phyloP scores from a whole-genome alignment of 2,329 filamentous ascomycete genomes.

The Rasamsonia emersonii region DNA sequence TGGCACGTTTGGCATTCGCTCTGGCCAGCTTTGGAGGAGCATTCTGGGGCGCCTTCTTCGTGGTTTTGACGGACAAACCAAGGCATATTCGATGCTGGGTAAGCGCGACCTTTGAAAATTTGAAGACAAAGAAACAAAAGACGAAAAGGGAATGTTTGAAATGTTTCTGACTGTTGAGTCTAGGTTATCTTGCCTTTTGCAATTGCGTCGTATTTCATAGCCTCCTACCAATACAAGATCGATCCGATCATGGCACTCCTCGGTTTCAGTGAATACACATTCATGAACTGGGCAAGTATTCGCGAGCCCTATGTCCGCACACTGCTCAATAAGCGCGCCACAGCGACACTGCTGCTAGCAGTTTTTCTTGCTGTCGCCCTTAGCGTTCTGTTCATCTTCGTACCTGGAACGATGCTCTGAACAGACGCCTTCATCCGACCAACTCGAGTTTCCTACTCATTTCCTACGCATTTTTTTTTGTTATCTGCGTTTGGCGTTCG shows the following conservation, averaged over 20 bases:
- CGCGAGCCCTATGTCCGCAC: constrained; percentile 85
- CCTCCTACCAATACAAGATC: constrained; percentile 90
- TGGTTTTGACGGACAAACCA: constrained; percentile 80
- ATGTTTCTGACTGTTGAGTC: constrained; percentile 13
- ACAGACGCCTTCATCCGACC: constrained; percentile 4
- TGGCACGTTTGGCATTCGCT: constrained; percentile 76
- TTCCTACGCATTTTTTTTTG: background rate
- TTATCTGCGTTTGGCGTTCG: constrained; percentile 4
- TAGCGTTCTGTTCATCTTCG: constrained; percentile 85
- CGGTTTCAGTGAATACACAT: constrained; percentile 94
- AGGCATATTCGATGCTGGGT: constrained; percentile 76
- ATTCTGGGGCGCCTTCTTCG: constrained; percentile 88
- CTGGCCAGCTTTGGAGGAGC: constrained; percentile 80
- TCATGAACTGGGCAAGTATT: constrained; percentile 81
- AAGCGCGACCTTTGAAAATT: constrained; percentile 30
- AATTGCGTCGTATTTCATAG: constrained; percentile 77
- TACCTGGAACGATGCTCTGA: constrained; percentile 60
- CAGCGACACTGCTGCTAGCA: constrained; percentile 72
- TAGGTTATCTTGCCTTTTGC: constrained; percentile 83
- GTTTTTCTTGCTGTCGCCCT: constrained; percentile 70
- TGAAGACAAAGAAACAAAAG: too few relatives aligned
- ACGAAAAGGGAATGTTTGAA: too few relatives aligned
- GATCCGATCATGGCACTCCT: constrained; percentile 82
- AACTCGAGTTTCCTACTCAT: background rate
- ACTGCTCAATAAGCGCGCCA: constrained; percentile 71